Conservation (phyloP, 768 basidiomycete species). For the Mycena galericulata region DNA sequence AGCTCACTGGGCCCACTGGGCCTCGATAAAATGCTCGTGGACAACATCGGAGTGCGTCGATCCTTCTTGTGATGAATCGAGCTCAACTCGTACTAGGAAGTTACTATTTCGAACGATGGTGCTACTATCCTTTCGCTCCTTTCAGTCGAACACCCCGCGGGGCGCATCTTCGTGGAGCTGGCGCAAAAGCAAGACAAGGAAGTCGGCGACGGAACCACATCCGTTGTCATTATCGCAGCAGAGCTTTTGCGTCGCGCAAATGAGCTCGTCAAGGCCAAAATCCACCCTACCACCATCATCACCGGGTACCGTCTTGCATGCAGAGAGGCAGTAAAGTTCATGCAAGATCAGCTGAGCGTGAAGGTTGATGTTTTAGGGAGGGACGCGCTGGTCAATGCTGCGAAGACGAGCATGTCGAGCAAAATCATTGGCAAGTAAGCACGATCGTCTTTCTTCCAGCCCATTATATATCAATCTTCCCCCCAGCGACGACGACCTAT, state of each 20-base stretch:
- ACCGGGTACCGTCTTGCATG: conserved; percentile 98
- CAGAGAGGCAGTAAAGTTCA: conserved; percentile 96
- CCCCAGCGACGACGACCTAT: conserved; percentile 93
- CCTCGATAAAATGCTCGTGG: conserved; percentile 97
- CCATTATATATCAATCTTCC: not conserved
- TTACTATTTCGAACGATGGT: conserved; percentile 99
- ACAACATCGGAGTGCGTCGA: conserved; percentile 91
- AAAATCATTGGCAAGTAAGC: conserved; percentile 97
- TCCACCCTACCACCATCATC: conserved; percentile 99
- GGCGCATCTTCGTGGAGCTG: conserved; percentile 96
- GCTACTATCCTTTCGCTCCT: conserved; percentile 97
- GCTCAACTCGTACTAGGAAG: conserved; percentile 72
- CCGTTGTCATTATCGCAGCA: conserved; percentile 98
- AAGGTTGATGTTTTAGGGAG: conserved; percentile 94
- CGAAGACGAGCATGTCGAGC: conserved; percentile 98
- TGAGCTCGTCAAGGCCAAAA: conserved; percentile 97
- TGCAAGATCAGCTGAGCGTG: conserved; percentile 96
- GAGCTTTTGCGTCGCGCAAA: conserved; percentile 96
- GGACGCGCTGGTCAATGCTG: conserved; percentile 94
- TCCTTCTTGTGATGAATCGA: not conserved
- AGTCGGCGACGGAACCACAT: conserved; percentile 99
- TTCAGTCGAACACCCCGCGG: conserved; percentile 96
- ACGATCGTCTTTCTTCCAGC: not conserved
- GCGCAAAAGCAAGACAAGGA: conserved; percentile 99
- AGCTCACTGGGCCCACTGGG: conserved; percentile 96